These are phyloP conservation scores for Eustoma russellianum DNA, from an alignment of 257 asterid species.

Conservation along the genomic window DNA sequence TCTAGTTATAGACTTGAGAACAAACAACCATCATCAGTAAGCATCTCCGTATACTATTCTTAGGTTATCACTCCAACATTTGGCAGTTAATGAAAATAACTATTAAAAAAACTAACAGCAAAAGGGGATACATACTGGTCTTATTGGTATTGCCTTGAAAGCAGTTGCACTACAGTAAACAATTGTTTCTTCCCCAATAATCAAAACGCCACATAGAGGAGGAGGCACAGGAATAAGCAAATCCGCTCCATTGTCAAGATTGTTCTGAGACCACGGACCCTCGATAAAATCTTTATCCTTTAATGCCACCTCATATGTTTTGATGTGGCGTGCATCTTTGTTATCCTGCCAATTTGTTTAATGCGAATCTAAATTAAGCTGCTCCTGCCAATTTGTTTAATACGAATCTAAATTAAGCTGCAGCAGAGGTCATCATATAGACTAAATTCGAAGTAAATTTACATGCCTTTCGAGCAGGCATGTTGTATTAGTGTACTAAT, in stretches of 20 bases:
- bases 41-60: too few species aligned
- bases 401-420: not conserved
- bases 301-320: constrained; percentile 83
- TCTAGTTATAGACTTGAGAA: constrained; percentile 52
- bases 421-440: not conserved
- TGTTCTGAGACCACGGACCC: constrained; percentile 94
- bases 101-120: constrained; percentile 8
- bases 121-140: constrained; percentile 53
- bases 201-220: constrained; percentile 86
- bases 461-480: not conserved
- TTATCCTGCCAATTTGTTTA: constrained; percentile 48
- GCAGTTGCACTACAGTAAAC: constrained; percentile 85
- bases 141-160: constrained; percentile 76
- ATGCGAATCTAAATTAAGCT: not conserved
- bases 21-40: constrained; percentile 1
- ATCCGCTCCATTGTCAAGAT: constrained; percentile 91
- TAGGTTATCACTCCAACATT: too few species aligned
- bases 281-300: constrained; percentile 87
- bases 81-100: not conserved
- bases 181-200: constrained; percentile 89
- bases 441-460: not conserved
- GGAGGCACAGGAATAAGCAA: constrained; percentile 90
- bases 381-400: constrained; percentile 41
- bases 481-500: too few species aligned
- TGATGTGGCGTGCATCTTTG: constrained; percentile 83